Evolutionary conservation across 805 yeast genomes (phyloP), one percentile per base, ranked within the genome.

Genomic region (Myxozyma mucilagina): DNA sequence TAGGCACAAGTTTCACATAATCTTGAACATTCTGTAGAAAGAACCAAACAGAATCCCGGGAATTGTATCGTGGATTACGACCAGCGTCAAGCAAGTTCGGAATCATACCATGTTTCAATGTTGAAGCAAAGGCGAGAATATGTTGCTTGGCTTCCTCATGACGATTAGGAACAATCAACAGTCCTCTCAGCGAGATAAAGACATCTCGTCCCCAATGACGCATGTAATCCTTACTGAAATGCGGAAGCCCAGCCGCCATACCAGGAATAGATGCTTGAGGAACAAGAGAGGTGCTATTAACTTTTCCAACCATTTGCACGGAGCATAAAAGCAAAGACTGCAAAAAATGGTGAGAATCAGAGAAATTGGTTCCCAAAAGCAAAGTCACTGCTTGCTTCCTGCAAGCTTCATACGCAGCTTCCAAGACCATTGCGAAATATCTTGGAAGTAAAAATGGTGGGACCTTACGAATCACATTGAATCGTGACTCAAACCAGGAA

Each of bases 151-250:
- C 97, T 48, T 86, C 90, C 0, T 87, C 89, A 70, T 72, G 84
- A 57, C 98, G 79, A 10, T 87, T 92, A 0, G 97, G 82, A 0
- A 88, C 86, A 29, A 91, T 76, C 58, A 91, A 75, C 52, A 93
- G 78, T 0, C 99, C 99, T 63, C 97, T 79, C 47, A 88, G 79
- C 0, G 97, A 82, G 49, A 93, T 87, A 72, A 94, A 94, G 0
- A 91, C 96, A 74, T 93, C 99, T 71, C 99, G 82, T 24, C 99
- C 99, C 99, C 99, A 93, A 72, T 97, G 90, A 73, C 99, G 82
- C 97, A 93, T 91, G 74, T 88, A 92, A 66, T 87, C 90, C 60
- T 82, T 82, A 71, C 94, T 86, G 76, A 93, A 93, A 74, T 91
- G 97, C 1, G 99, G 99, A 63, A 93, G 80, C 1, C 98, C 99